Conservation (phyloP, 2,329 filamentous ascomycete species). For the Microdochium bolleyi region DNA sequence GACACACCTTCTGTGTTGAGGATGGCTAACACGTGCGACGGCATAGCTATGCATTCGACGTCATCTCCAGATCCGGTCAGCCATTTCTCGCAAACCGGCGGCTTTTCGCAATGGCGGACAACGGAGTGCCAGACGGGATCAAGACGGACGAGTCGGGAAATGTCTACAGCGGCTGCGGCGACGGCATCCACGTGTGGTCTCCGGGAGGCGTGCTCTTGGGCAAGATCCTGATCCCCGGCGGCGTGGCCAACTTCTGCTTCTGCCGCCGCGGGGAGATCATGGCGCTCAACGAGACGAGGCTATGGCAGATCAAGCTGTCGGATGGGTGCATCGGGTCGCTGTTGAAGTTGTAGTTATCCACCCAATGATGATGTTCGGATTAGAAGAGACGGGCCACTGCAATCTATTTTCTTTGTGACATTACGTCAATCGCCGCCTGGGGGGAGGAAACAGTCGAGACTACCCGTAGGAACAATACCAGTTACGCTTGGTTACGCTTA, state of each 20-base stretch:
- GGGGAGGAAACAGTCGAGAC: too few relatives aligned
- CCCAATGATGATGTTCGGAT: too few relatives aligned
- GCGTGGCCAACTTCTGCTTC: conserved; percentile 39
- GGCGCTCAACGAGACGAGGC: conserved; percentile 35
- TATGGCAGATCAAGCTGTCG: conserved; percentile 19
- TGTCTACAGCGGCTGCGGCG: conserved; percentile 39
- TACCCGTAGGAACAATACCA: too few relatives aligned
- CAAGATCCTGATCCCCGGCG: conserved; percentile 30
- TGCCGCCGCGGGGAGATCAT: conserved; percentile 33
- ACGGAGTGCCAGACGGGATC: conserved; percentile 37
- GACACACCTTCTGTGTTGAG: too few relatives aligned
- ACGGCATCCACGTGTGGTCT: conserved; percentile 41
- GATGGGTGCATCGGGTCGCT: neutral
- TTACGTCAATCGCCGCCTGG: too few relatives aligned
- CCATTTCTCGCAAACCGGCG: conserved; percentile 37
- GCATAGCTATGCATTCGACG: conserved; percentile 24
- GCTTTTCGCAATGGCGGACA: conserved; percentile 40
- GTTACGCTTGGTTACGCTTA: too few relatives aligned
- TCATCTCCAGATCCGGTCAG: conserved; percentile 13
- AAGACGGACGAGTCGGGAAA: conserved; percentile 37
- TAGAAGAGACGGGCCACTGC: too few relatives aligned
- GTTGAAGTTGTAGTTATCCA: neutral
- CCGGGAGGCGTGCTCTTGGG: conserved; percentile 35
- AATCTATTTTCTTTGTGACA: too few relatives aligned
- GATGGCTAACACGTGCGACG: neutral